These are phyloP conservation scores for Calonectria multiphialidica DNA, from an alignment of 2,329 filamentous ascomycete species.

Conservation along the genomic window DNA sequence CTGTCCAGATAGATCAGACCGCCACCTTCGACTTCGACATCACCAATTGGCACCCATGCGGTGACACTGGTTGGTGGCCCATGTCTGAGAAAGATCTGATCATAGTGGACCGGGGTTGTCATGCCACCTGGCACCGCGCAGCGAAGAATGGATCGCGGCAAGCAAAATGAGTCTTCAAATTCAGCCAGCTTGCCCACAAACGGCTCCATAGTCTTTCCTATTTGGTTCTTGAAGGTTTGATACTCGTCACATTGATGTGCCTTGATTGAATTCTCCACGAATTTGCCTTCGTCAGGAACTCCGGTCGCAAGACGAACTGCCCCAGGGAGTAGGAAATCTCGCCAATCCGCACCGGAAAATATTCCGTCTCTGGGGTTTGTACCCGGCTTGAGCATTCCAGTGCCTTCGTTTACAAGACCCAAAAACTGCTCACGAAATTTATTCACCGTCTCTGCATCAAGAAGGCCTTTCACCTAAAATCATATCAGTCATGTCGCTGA, in stretches of 20 bases:
- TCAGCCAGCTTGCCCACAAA: background rate
- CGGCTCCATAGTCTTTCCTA: background rate
- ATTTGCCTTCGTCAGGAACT: background rate
- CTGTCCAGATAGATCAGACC: background rate
- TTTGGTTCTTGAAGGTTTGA: background rate
- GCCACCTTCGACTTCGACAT: background rate
- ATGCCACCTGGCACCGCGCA: background rate
- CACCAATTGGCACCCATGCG: background rate
- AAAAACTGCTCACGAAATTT: background rate
- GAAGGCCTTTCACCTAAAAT: background rate
- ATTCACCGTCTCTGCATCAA: background rate
- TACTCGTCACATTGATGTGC: background rate
- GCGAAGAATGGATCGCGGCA: background rate
- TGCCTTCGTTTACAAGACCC: background rate
- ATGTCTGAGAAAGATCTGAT: background rate
- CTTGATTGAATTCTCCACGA: background rate
- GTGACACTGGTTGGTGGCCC: background rate
- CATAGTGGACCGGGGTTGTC: background rate
- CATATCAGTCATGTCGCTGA: background rate
- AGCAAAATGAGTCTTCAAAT: background rate
- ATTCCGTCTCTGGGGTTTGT: background rate
- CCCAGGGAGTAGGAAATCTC: background rate
- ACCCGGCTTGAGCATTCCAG: background rate
- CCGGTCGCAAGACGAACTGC: background rate
- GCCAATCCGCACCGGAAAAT: background rate